Conservation (phyloP, 768 basidiomycete genomes). For the Tulasnella sp. region DNA sequence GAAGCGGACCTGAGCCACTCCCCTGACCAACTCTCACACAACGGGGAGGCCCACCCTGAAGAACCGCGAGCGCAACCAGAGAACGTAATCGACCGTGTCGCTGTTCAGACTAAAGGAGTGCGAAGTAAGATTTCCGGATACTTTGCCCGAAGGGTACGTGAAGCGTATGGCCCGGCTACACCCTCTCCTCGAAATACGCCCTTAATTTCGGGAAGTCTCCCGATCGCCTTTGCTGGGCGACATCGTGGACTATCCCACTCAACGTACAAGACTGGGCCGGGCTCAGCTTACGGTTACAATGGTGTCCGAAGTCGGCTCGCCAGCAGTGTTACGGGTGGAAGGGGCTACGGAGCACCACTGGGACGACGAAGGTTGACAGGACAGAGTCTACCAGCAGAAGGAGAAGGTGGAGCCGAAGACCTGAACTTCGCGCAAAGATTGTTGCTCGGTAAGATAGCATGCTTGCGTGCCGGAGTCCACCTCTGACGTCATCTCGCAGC, state of each 20-base stretch:
- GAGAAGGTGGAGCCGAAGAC: conserved; percentile 26
- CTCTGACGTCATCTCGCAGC: conserved; percentile 31
- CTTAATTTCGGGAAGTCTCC: neutral
- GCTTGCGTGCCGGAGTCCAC: neutral
- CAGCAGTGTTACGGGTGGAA: conserved; percentile 7
- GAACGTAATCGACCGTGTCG: conserved; percentile 43
- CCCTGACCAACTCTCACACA: conserved; percentile 34
- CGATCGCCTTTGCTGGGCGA: conserved; percentile 1
- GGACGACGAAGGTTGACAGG: conserved; percentile 20
- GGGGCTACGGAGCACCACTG: conserved; percentile 16
- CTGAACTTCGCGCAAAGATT: conserved; percentile 81
- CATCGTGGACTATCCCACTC: neutral
- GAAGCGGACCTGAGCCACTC: conserved; percentile 37
- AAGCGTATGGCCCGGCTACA: conserved; percentile 7
- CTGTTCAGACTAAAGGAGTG: conserved; percentile 24
- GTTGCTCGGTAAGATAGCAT: conserved; percentile 38
- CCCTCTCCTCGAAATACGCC: conserved; percentile 13
- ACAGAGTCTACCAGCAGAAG: conserved; percentile 20
- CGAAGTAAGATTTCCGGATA: conserved; percentile 19
- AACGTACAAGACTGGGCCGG: conserved; percentile 1
- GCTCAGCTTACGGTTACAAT: conserved; percentile 20
- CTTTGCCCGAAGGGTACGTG: conserved; percentile 20
- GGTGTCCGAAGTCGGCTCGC: conserved; percentile 8
- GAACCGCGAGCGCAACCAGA: conserved; percentile 30
- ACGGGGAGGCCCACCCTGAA: conserved; percentile 17